A percentile compares a stretch with the other conserved stretches of the same genome.
Conservation (phyloP, 2,329 filamentous ascomycete genomes). For the Fusarium musae region DNA sequence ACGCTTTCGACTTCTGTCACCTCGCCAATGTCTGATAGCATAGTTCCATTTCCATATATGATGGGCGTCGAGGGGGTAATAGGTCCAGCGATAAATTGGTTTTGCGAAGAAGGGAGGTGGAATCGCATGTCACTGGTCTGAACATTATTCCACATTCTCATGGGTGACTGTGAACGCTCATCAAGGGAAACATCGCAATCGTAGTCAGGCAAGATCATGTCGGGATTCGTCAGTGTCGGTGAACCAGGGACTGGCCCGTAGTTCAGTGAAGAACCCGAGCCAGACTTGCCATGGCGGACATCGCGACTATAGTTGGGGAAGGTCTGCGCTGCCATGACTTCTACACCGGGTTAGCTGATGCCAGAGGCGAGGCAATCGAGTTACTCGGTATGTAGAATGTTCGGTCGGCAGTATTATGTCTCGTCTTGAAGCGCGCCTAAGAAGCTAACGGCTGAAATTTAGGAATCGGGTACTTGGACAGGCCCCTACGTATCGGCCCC, state of each 20-base stretch:
- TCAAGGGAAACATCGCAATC: slow-evolving; percentile 67
- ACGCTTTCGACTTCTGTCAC: slow-evolving; percentile 66
- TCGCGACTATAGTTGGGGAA: slow-evolving; percentile 43
- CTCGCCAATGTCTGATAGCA: slow-evolving; percentile 73
- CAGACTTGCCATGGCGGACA: slow-evolving; percentile 44
- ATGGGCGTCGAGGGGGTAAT: slow-evolving; percentile 69
- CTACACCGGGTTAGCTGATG: background rate
- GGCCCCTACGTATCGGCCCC: slow-evolving; percentile 12
- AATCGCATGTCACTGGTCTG: slow-evolving; percentile 54
- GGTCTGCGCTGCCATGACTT: slow-evolving; percentile 48
- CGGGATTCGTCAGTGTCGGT: slow-evolving; percentile 90
- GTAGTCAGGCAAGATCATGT: slow-evolving; percentile 90
- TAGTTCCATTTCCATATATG: slow-evolving; percentile 76
- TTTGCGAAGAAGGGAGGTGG: slow-evolving; percentile 53
- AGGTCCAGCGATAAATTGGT: slow-evolving; percentile 55
- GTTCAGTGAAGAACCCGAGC: slow-evolving; percentile 45
- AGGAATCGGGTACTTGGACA: slow-evolving; percentile 25
- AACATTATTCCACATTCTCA: slow-evolving; percentile 64
- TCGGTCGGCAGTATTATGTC: slow-evolving; percentile 3
- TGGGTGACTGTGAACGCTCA: slow-evolving; percentile 60
- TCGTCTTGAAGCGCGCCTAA: slow-evolving; percentile 14
- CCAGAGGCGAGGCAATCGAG: background rate
- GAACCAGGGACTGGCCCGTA: slow-evolving; percentile 71
- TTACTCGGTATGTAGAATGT: background rate
- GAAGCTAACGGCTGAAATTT: slow-evolving; percentile 9